Conservation (phyloP, 306 rosid genomes). For the Fragaria iinumae region DNA sequence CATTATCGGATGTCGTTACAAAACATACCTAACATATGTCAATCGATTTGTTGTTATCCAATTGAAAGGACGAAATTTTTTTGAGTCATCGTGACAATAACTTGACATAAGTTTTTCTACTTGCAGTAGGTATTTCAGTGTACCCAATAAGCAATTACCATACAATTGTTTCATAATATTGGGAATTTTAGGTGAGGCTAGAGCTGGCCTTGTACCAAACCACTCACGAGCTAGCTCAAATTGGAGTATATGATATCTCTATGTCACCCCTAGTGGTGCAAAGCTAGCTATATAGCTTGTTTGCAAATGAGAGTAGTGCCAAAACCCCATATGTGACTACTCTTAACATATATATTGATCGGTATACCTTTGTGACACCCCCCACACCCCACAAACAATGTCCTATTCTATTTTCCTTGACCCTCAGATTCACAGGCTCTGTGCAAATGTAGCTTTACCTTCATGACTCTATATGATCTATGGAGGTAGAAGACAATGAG, state of each 20-base stretch:
- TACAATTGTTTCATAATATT: neutral
- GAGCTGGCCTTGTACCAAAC: neutral
- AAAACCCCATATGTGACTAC: neutral
- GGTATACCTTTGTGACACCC: neutral
- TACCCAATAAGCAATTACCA: neutral
- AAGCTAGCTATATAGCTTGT: neutral
- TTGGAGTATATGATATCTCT: neutral
- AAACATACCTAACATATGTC: neutral
- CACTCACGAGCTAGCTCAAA: neutral
- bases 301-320: neutral
- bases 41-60: neutral
- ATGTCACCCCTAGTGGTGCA: neutral
- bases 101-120: neutral
- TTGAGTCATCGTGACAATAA: neutral
- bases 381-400: conserved; percentile 10
- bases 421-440: conserved; percentile 5
- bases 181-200: neutral
- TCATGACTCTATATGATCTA: neutral
- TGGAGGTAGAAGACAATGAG: conserved; percentile 14
- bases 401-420: conserved; percentile 6
- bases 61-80: neutral
- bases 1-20: neutral
- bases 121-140: neutral
- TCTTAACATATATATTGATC: neutral
- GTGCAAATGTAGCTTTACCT: neutral